Evolutionary conservation across 495 filamentous ascomycete species (phyloP), one percentile per base, ranked within the genome.

Genomic region (Echria macrotheca): DNA sequence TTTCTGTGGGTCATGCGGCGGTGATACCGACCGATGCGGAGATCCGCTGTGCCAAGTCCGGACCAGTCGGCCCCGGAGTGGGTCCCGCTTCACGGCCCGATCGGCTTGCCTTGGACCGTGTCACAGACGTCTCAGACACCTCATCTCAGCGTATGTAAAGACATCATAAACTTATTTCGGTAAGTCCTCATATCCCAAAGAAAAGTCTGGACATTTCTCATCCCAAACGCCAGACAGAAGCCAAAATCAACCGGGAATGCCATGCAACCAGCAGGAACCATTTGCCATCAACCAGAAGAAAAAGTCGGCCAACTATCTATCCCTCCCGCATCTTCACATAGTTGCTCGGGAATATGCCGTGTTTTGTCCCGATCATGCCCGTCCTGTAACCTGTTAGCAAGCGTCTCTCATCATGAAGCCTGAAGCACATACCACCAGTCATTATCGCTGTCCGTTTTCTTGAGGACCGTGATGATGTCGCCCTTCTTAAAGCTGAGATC

Each of bases 401-500:
- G 5, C 22, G n/a, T n/a, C n/a, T 2, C 38, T 7, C 4, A 7
- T 22, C 8, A 4, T 4, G 5, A 15, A 6, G 25, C 2, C 22
- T 15, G n/a, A 31, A n/a, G 2, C 33, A 73, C 76, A 59, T 71
- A 87, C 90, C 90, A 96, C 80, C 91, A 94, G 65, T 95, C 90
- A 8, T 82, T 83, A 51, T 85, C 85, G 53, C 80, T 89, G 0
- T 98, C 88, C n/a, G 93, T 96, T 63, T 87, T 85, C 72, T 98
- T 97, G 15, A 91, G 67, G 47, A 98, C 93, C n/a, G 91, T 96
- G 54, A 98, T 96, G 41, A 97, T 70, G 26, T 98, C 93, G 15
- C 93, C 93, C 73, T 98, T 97, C 74, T 94, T 95, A 74, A 97
- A 97, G 0, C 83, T 86, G 49, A 98, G 67, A 63, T 98, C 93